Evolutionary conservation across 805 yeast genomes (phyloP).

Genomic region (Pichia membranifaciens): DNA sequence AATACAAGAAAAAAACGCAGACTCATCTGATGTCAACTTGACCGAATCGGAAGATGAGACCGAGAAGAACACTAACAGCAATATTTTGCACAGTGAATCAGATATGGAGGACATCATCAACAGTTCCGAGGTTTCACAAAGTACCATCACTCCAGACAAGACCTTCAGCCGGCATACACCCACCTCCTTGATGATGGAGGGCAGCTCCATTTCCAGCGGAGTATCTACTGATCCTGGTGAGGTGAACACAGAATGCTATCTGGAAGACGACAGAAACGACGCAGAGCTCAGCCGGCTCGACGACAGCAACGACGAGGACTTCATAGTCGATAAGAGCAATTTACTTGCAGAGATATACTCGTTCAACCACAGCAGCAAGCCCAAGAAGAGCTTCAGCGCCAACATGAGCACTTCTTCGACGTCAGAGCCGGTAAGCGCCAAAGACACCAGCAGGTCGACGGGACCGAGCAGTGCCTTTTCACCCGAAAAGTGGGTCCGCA

Average conservation of each 20-base stretch:
- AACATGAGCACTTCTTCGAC: not conserved
- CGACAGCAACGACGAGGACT: conserved; percentile 1
- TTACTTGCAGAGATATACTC: conserved; percentile 15
- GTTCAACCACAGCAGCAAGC: conserved; percentile 3
- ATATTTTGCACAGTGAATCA: conserved; percentile 26
- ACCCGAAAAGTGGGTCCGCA: conserved; percentile 11
- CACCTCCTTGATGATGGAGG: not conserved
- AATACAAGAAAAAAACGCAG: not conserved
- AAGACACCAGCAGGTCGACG: no score
- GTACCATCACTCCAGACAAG: conserved; percentile 8
- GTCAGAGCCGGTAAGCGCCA: not conserved
- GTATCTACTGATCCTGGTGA: conserved; percentile 12
- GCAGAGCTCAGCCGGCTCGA: conserved; percentile 1
- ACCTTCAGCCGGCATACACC: not conserved
- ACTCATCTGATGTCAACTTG: conserved; percentile 10
- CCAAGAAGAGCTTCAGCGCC: not conserved
- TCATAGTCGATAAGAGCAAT: conserved; percentile 11
- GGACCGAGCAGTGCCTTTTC: not conserved
- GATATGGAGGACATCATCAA: conserved; percentile 26
- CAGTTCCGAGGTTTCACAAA: conserved; percentile 16
- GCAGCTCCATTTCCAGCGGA: not conserved
- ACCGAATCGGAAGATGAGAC: conserved; percentile 7
- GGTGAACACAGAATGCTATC: conserved; percentile 12
- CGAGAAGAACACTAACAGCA: conserved; percentile 3
- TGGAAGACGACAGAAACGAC: conserved; percentile 5